These are phyloP conservation scores for Solanum peruvianum DNA, from an alignment of 257 asterid species.

Conservation along the genomic window DNA sequence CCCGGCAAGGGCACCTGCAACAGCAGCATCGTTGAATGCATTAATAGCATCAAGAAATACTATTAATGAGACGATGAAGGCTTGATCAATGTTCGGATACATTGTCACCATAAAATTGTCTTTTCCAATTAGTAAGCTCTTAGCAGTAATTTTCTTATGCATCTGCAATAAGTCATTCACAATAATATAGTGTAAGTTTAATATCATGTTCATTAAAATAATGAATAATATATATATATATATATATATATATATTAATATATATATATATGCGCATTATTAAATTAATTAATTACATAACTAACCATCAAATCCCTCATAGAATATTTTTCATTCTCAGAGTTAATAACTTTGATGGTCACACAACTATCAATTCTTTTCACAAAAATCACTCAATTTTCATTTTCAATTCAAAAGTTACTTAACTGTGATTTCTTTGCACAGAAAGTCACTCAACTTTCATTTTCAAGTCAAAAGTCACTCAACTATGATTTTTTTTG, in stretches of 20 bases:
- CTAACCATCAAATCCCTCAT: neutral
- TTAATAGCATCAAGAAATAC: conserved; percentile 13
- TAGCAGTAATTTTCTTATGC: neutral
- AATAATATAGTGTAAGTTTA: neutral
- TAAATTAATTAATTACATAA: too few relatives aligned
- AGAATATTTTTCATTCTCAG: neutral
- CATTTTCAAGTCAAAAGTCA: too few relatives aligned
- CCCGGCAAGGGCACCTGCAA: neutral
- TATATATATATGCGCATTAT: neutral
- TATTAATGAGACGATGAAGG: conserved; percentile 15
- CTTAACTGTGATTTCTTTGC: too few relatives aligned
- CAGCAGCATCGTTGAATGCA: neutral
- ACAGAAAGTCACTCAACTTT: too few relatives aligned
- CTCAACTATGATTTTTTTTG: too few relatives aligned
- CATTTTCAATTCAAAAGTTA: too few relatives aligned
- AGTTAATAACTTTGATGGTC: too few relatives aligned
- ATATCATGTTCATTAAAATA: neutral
- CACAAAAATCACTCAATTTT: too few relatives aligned
- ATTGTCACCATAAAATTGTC: conserved; percentile 5
- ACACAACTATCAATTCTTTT: too few relatives aligned
- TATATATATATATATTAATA: too few relatives aligned
- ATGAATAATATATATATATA: too few relatives aligned
- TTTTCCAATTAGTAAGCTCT: neutral
- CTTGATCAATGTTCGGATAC: conserved; percentile 22
- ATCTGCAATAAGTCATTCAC: neutral